Base-by-base conservation (phyloP, 495 filamentous ascomycete species). In the Beverwykella pulmonaria region DNA sequence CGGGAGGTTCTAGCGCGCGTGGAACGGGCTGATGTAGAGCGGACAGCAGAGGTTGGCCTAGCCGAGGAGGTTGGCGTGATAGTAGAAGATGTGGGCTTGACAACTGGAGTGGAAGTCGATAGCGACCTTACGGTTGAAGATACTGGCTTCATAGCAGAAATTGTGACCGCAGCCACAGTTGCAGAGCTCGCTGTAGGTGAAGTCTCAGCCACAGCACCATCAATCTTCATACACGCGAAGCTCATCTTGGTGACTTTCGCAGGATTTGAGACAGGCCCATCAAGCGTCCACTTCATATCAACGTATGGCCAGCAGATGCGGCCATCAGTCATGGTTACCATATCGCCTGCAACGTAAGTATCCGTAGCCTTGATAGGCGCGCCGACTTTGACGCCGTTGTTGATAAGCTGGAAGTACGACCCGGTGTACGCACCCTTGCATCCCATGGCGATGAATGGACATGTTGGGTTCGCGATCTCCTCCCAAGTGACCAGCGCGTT, bases 301-400 rank as follows among this genome's bases (percentile, higher is more conserved):
- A 83, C 82, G 65, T 85, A 84, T 29, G 83, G 83, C 83, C 83
- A 85, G 73, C 83, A 85, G 58, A 85, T 75, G 3, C 75, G 77
- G 10, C 78, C 76, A 48, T 78, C 76, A 12, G 65, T 64, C 72
- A 84, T 78, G 22, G 75, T 82, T 3, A 78, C 78, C 74, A 85
- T 83, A 66, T 85, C 83, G 19, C 83, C 83, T 1, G 82, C 79
- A 57, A 85, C 79, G 63, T 79, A 82, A 23, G 79, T 75, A 72
- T 83, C 77, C 17, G 36, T 74, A 19, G 71, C 74, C 9, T 68
- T 74, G 23, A 83, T 55, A 1, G 79, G 67, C 12, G 72, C 70
- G 4, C 82, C 83, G 34, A 83, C 73, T 55, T 77, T 81, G 22
- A 63, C 65, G 14, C 82, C 82, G 2, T 62, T 59, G 30, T 78